Percentiles rank a stretch among this genome's conserved stretches.
phyloP scores from a whole-genome alignment of 2,329 filamentous ascomycete species.

The Furcasterigmium sp. region DNA sequence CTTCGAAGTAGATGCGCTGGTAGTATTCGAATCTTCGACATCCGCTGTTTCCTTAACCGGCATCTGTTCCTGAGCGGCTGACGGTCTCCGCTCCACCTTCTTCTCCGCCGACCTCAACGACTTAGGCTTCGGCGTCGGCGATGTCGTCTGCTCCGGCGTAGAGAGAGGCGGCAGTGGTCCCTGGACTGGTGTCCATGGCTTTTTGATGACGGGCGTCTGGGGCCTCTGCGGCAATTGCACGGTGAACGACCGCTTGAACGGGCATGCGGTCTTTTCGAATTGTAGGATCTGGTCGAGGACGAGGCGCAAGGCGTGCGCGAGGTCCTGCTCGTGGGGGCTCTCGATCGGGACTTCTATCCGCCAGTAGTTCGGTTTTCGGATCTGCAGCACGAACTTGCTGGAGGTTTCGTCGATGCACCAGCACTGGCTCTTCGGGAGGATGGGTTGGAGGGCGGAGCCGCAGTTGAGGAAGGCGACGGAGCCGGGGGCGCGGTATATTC shows the following conservation, averaged over 20 bases:
- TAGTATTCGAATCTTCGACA: not conserved
- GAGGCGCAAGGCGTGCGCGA: slow-evolving; percentile 61
- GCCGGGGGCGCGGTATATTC: slow-evolving; percentile 80
- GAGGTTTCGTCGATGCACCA: slow-evolving; percentile 86
- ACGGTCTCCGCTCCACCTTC: not conserved
- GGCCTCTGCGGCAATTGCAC: slow-evolving; percentile 68
- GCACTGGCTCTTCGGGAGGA: slow-evolving; percentile 84
- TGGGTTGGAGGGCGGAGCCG: slow-evolving; percentile 76
- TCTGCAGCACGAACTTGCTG: slow-evolving; percentile 79
- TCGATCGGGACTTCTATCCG: slow-evolving; percentile 76
- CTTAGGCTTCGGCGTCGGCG: slow-evolving; percentile 7
- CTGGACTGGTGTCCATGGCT: slow-evolving; percentile 56
- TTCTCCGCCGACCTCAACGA: not conserved
- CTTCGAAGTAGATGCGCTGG: not conserved
- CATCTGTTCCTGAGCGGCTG: not conserved
- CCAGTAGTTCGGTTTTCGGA: slow-evolving; percentile 80
- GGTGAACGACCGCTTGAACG: slow-evolving; percentile 73
- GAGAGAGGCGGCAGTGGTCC: slow-evolving; percentile 27
- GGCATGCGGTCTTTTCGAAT: slow-evolving; percentile 85
- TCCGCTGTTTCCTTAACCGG: not conserved
- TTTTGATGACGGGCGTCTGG: slow-evolving; percentile 59
- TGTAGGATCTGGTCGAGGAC: slow-evolving; percentile 69
- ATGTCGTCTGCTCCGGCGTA: slow-evolving; percentile 23
- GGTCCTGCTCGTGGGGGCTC: slow-evolving; percentile 56
- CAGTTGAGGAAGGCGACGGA: slow-evolving; percentile 87